Evolutionary conservation across 2,329 filamentous ascomycete species (phyloP), one percentile per base, ranked within the genome.

Genomic region (Leptographium radiaticola): DNA sequence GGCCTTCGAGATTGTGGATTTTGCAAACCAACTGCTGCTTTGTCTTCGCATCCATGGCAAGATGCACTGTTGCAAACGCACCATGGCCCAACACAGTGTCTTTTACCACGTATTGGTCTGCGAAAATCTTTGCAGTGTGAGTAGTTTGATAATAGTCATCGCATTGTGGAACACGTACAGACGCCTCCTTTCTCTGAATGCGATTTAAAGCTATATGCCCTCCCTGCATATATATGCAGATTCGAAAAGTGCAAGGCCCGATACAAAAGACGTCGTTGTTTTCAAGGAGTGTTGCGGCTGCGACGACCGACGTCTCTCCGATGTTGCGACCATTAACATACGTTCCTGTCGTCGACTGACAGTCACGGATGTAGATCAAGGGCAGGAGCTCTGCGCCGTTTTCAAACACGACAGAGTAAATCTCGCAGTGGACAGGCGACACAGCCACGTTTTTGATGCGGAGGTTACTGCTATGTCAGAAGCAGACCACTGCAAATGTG

Each of bases 21-120:
- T 89, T 88, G 69, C 85, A 89, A 12, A 83, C 83, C 20, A 87
- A 59, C 60, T 88, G 85, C 53, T 72, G 73, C 40, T 73, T 70
- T 0, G 75, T 77, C 8, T 64, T 64, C 30, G 68, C 63, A 16
- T 86, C 73, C 3, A 74, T 63, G 6, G 75, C 79, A 11, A 83
- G 68, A 53, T 76, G 72, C 4, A 85, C 76, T 44, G 67, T 67
- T 10, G 76, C 77, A 61, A 73, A 72, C 2, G 69, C 71, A 7
- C 81, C 81, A 38, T 65, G 61, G 6, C 81, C 81, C 30, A 84
- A 68, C 3, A 72, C 62, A 11, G 74, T 72, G 43, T 71, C 63
- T 1, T 69, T 75, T 33, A 84, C 66, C 2, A 65, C 59, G 59
- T 74, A 84, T 12, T 68, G 67, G 44, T 73, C 62, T 3, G 64